Base-by-base conservation (phyloP, 179 eudicot species). In the Kewa caespitosa region DNA sequence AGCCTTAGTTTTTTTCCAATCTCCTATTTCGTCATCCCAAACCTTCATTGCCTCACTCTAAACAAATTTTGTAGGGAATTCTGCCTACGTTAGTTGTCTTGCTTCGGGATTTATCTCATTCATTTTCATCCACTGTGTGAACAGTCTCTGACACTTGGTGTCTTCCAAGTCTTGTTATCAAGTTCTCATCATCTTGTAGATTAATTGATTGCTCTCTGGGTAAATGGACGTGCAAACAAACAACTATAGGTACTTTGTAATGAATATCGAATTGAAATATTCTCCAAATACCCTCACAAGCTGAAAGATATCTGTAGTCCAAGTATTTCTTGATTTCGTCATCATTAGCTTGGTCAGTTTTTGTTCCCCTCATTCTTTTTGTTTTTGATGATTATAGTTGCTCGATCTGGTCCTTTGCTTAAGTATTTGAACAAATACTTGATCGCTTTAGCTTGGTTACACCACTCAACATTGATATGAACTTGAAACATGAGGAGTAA, bases 371-470 rank as follows among this genome's bases (percentile, higher is more conserved):
- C 59, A 48, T 46, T 12, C 23, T 9, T 9, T 52, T 57, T 8
- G n/a, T 73, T 67, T 17, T 60, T 20, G 3, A 57, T 59, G 3
- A 38, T 12, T 67, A 73, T 52, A 9, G 67, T 57, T 22, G 38
- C 31, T n/a, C 55, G 38, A 32, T 73, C 39, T 1, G 32, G 30
- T 5, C 76, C 67, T 20, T 73, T 73, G 0, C 28, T 23, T 1
- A 65, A 38, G 36, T 70, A 70, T 3, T 70, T 67, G 20, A 77
- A 61, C 10, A 77, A 32, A 18, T 70, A 77, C 46, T 77, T 77
- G 8, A 77, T 62, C 17, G 33, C 79, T 6, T 38, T 41, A 18
- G 76, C 1, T 11, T 31, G 7, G 20, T 48, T 42, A 52, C 67
- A 43, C 77, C 61, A 34, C n/a, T 74, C 75, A 23, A 72, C 75